Evolutionary conservation across 2,329 filamentous ascomycete species (phyloP).

Genomic region (Cryoendolithus antarcticus): DNA sequence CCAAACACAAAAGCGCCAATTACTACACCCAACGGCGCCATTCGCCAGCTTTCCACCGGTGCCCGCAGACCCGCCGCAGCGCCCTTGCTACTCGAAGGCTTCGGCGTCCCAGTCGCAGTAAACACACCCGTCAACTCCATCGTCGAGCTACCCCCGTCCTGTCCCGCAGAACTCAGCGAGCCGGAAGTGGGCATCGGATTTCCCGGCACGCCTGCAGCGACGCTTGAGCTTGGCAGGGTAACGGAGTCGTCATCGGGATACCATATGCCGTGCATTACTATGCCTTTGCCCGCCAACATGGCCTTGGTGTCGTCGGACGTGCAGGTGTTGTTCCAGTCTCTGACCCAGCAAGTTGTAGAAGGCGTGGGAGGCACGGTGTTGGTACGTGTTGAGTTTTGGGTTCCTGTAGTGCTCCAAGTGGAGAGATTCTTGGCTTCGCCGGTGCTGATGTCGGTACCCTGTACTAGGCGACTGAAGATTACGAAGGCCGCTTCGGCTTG

Average conservation of each 20-base stretch:
- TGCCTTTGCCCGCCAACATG: slow-evolving; percentile 39
- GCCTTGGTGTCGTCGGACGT: slow-evolving; percentile 36
- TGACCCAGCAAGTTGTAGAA: slow-evolving; percentile 48
- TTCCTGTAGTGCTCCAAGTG: slow-evolving; percentile 45
- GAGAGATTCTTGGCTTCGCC: slow-evolving; percentile 39
- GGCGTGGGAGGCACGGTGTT: slow-evolving; percentile 38
- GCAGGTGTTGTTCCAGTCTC: slow-evolving; percentile 41
- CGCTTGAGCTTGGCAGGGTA: slow-evolving; percentile 21
- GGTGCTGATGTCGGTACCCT: slow-evolving; percentile 37
- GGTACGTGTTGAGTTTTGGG: slow-evolving; percentile 43
- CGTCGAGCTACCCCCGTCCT: slow-evolving; percentile 5
- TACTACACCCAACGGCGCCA: background rate
- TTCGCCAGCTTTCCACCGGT: background rate
- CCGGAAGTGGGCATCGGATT: slow-evolving; percentile 11
- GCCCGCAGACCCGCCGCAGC: slow-evolving; percentile 4
- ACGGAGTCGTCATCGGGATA: slow-evolving; percentile 30
- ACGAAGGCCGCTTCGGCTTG: slow-evolving; percentile 42
- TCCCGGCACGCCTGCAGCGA: slow-evolving; percentile 22
- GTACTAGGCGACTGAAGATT: slow-evolving; percentile 41
- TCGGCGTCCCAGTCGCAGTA: slow-evolving; percentile 26
- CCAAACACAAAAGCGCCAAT: slow-evolving; percentile 2
- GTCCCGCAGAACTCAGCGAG: background rate
- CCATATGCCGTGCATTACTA: slow-evolving; percentile 49
- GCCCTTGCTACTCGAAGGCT: slow-evolving; percentile 6
- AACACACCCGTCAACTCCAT: slow-evolving; percentile 24